Percentiles rank a stretch among this genome's conserved stretches.
Evolutionary conservation across 257 asterid genomes (phyloP).

Genomic region (Ballota nigra): DNA sequence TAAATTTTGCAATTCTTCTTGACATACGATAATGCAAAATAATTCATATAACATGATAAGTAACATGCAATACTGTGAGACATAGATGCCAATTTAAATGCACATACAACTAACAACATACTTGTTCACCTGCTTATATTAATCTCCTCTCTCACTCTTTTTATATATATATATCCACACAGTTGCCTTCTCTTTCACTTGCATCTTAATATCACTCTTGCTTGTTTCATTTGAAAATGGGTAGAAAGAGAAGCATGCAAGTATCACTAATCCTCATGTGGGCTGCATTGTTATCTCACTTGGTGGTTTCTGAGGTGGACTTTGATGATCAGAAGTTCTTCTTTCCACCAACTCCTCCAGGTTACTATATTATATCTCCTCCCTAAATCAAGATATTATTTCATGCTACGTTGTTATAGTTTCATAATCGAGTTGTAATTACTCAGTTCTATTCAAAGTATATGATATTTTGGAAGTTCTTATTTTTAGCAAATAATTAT

Average conservation of each 20-base stretch:
- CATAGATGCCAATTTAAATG: slow-evolving; percentile 31
- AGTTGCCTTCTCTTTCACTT: slow-evolving; percentile 14
- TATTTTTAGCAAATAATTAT: too few relatives aligned
- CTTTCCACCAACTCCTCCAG: slow-evolving; percentile 37
- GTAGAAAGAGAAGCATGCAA: slow-evolving; percentile 27
- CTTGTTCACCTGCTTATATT: slow-evolving; percentile 53
- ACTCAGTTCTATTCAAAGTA: too few relatives aligned
- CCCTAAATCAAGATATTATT: too few relatives aligned
- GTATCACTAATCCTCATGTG: slow-evolving; percentile 31
- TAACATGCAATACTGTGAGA: slow-evolving; percentile 9
- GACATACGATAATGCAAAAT: not conserved
- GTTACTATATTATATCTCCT: too few relatives aligned
- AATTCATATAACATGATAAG: not conserved
- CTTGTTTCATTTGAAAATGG: slow-evolving; percentile 23
- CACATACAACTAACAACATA: slow-evolving; percentile 57
- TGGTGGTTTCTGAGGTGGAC: slow-evolving; percentile 14
- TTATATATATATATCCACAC: slow-evolving; percentile 22
- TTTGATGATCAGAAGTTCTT: slow-evolving; percentile 68
- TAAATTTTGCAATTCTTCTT: not conserved
- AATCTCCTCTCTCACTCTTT: slow-evolving; percentile 35
- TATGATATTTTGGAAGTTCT: too few relatives aligned
- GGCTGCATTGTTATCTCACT: slow-evolving; percentile 36
- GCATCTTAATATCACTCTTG: slow-evolving; percentile 15
- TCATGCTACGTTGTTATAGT: too few relatives aligned
- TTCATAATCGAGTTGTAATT: too few relatives aligned